phyloP scores from a whole-genome alignment of 805 yeast species.

The Metschnikowia vanudenii region DNA sequence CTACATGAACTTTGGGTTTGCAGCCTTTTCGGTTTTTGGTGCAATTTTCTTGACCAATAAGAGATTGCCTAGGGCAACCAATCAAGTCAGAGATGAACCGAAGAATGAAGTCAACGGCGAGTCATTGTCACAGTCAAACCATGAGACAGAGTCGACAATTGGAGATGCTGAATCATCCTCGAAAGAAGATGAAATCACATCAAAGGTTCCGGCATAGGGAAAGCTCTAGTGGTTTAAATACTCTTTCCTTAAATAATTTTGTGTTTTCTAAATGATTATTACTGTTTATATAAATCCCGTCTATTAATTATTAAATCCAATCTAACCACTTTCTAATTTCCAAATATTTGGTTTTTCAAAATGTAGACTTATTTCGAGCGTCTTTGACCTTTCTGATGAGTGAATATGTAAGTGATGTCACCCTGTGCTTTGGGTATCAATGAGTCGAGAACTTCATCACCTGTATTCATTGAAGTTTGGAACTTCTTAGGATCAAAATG shows the following conservation, averaged over 20 bases:
- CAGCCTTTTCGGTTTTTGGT: slow-evolving; percentile 30
- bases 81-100: slow-evolving; percentile 16
- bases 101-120: slow-evolving; percentile 1
- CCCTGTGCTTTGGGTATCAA: slow-evolving; percentile 11
- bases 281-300: neutral
- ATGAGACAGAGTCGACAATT: slow-evolving; percentile 1
- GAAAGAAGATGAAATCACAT: neutral
- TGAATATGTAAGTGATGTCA: slow-evolving; percentile 17
- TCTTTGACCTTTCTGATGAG: slow-evolving; percentile 2
- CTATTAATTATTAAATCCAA: too few species aligned
- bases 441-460: slow-evolving; percentile 14
- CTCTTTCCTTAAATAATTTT: neutral
- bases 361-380: neutral
- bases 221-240: neutral
- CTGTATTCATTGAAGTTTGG: slow-evolving; percentile 9
- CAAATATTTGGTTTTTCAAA: too few species aligned
- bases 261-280: neutral
- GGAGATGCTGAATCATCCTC: neutral
- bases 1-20: slow-evolving; percentile 39
- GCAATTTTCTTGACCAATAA: slow-evolving; percentile 41
- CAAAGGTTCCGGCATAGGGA: neutral
- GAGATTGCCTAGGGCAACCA: slow-evolving; percentile 33
- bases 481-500: slow-evolving; percentile 54
- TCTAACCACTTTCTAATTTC: neutral
- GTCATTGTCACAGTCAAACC: neutral